Evolutionary conservation across 495 filamentous ascomycete genomes (phyloP), one percentile per base, ranked within the genome.

Genomic region (Durotheca rogersii): DNA sequence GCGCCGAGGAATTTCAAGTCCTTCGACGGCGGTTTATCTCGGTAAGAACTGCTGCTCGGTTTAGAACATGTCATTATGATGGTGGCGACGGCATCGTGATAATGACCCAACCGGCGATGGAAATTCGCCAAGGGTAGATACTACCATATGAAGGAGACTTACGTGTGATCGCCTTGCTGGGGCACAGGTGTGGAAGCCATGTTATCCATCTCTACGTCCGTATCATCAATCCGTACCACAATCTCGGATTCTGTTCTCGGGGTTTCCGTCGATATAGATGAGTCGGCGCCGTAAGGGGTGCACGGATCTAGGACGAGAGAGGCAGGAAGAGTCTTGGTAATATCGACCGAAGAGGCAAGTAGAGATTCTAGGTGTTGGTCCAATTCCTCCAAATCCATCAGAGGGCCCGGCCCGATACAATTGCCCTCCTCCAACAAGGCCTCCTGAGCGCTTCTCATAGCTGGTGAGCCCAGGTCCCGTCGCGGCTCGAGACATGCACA

Each of bases 241-340:
- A 63, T 61, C 51, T 66, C 60, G 20, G 62, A 56, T 58, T 62
- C 53, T 6, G 60, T 51, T 43, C 37, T 43, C 9, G 62, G 45
- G 6, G 57, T 58, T 21, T 60, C 62, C 34, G 55, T 55, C 5
- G 55, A 58, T 1, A 43, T 33, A 25, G 62, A 53, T 36, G 43
- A 40, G 16, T 33, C 39, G 35, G 37, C 19, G 37, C 38, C 53
- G 48, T 60, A 42, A 53, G 56, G 53, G 35, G 23, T 43, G 37
- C 21, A 30, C 21, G 45, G 51, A 31, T 61, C 47, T 36, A 45
- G 44, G 25, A 58, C 46, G 20, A 60, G 40, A 6, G 53, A 39
- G 37, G 62, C 41, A 27, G 62, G 52, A 23, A 60, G 36, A 51
- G 53, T 34, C 18, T 53, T 58, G 37, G 52, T 56, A 30, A 55